These are phyloP conservation scores for Pilatotrama ljubarskyi DNA, from an alignment of 768 basidiomycete genomes.

Conservation along the genomic window DNA sequence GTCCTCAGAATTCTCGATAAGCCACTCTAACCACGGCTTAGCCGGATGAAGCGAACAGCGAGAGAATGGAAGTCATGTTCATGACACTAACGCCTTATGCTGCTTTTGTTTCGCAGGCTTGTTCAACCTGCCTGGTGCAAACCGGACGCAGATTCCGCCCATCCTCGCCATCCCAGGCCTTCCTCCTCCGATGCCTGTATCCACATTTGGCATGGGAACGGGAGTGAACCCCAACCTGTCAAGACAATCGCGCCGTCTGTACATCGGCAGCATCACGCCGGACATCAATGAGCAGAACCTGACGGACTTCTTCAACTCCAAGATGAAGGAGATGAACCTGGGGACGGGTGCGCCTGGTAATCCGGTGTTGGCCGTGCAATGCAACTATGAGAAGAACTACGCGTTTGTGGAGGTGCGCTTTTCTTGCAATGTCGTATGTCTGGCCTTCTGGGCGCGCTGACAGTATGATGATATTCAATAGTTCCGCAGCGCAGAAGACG, in stretches of 20 bases:
- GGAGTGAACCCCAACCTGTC: conserved; percentile 87
- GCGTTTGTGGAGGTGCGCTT: conserved; percentile 91
- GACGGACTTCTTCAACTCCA: conserved; percentile 91
- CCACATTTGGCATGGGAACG: conserved; percentile 84
- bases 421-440: not conserved
- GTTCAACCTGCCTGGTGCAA: conserved; percentile 95
- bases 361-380: conserved; percentile 90
- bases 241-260: conserved; percentile 91
- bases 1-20: not conserved
- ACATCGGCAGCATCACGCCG: conserved; percentile 95
- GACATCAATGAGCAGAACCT: conserved; percentile 93
- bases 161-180: conserved; percentile 81
- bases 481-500: conserved; percentile 98
- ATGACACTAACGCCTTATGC: not conserved
- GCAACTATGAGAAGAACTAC: conserved; percentile 99
- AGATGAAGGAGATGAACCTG: conserved; percentile 92
- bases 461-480: conserved; percentile 34
- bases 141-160: conserved; percentile 83
- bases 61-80: not conserved
- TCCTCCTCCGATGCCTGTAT: conserved; percentile 81
- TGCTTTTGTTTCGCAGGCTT: conserved; percentile 56
- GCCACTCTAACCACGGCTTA: not conserved
- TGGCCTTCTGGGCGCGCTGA: conserved; percentile 4
- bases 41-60: not conserved
- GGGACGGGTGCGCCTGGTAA: conserved; percentile 84